Conservation (phyloP, 306 rosid species). For the Castanea mollissima region DNA sequence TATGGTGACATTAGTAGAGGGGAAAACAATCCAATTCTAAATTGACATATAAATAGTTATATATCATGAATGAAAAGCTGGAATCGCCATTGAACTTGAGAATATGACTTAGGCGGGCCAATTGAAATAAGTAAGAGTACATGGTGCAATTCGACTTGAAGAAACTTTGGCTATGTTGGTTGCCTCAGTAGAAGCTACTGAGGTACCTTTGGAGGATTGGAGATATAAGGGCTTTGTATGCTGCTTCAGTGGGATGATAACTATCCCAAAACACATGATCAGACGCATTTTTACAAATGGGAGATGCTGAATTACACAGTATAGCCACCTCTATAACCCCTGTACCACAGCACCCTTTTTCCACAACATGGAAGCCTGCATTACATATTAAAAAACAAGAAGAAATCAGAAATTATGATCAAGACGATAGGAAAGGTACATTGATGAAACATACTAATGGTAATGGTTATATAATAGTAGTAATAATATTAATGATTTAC, state of each 20-base stretch:
- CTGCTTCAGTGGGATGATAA: constrained; percentile 61
- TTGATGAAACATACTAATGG: background rate
- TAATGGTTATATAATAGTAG: no score
- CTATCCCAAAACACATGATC: constrained; percentile 51
- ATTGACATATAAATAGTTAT: no score
- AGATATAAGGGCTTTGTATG: constrained; percentile 32
- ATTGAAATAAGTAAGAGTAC: no score
- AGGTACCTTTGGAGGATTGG: constrained; percentile 21
- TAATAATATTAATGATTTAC: constrained; percentile 20
- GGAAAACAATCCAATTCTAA: no score
- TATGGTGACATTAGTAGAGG: no score
- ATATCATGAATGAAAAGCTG: no score
- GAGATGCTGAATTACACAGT: constrained; percentile 44
- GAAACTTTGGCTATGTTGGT: no score
- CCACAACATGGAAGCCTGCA: constrained; percentile 44
- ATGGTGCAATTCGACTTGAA: background rate
- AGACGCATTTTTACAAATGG: constrained; percentile 30
- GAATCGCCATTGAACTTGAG: no score
- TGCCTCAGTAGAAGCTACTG: constrained; percentile 4
- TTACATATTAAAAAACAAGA: background rate
- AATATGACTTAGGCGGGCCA: no score
- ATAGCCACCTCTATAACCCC: constrained; percentile 60
- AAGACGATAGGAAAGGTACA: background rate
- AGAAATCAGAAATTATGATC: background rate
- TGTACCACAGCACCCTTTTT: constrained; percentile 70